Percentiles rank a stretch among this genome's conserved stretches.
These are phyloP conservation scores for Rhodamnia rubescens DNA, from an alignment of 345 rosid genomes.

Conservation along the genomic window DNA sequence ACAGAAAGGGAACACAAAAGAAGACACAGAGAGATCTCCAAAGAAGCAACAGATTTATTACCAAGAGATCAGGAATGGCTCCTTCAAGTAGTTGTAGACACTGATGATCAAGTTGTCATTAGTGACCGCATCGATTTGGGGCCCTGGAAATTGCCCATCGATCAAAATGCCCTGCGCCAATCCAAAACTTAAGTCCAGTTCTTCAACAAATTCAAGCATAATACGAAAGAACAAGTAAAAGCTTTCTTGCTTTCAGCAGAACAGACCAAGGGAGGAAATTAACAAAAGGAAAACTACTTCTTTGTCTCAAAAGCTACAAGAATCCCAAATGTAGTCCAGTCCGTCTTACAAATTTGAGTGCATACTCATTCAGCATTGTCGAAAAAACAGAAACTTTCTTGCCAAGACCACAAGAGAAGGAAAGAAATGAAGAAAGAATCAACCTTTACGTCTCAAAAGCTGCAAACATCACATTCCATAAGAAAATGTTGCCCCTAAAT, in stretches of 20 bases:
- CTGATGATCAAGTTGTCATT: constrained; percentile 53
- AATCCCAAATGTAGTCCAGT: neutral
- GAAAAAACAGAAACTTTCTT: neutral
- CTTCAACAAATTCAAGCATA: neutral
- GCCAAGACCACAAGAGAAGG: neutral
- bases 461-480: neutral
- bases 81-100: constrained; percentile 54
- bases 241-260: neutral
- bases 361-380: neutral
- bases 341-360: no score
- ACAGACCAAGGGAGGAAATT: neutral
- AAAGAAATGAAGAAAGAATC: neutral
- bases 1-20: neutral
- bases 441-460: neutral
- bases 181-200: neutral
- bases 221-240: neutral
- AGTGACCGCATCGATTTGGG: constrained; percentile 54
- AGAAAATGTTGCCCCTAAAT: neutral
- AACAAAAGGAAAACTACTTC: neutral
- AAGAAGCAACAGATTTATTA: constrained; percentile 4
- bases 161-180: constrained; percentile 62
- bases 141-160: constrained; percentile 75
- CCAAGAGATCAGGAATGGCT: constrained; percentile 64
- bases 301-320: neutral
- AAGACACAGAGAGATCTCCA: neutral